Evolutionary conservation across 2,329 filamentous ascomycete species (phyloP).

Genomic region (Neospermospora avenae): DNA sequence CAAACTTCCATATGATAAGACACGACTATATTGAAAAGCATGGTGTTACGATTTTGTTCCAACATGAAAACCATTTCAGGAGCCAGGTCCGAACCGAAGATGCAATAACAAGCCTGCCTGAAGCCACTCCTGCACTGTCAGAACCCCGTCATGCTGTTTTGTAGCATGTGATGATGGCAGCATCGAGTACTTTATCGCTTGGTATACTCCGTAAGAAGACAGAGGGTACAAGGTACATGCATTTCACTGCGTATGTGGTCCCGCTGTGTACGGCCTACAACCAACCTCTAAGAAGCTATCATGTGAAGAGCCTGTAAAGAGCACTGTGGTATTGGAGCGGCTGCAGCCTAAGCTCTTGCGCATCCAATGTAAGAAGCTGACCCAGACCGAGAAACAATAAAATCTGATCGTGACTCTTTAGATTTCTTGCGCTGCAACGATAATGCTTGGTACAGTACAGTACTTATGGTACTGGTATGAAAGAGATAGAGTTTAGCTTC

Average conservation of each 20-base stretch:
- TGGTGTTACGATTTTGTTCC: neutral
- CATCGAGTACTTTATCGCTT: too few species aligned
- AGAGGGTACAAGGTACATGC: slow-evolving; percentile 2
- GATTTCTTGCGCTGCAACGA: too few species aligned
- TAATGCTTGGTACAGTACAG: too few species aligned
- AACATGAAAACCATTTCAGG: neutral
- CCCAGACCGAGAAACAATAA: neutral
- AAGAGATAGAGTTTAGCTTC: neutral
- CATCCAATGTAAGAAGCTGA: too few species aligned
- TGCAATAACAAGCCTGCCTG: neutral
- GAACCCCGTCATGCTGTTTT: slow-evolving; percentile 1
- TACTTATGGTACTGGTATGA: neutral
- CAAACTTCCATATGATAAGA: neutral
- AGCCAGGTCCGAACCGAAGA: neutral
- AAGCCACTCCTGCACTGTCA: neutral
- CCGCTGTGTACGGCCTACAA: neutral
- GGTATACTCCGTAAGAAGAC: neutral
- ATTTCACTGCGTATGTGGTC: neutral
- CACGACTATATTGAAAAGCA: neutral
- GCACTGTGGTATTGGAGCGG: neutral
- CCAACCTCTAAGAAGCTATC: neutral
- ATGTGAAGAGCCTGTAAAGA: neutral
- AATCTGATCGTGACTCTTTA: too few species aligned
- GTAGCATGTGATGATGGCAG: slow-evolving; percentile 3
- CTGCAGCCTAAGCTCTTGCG: neutral